Conservation (phyloP, 108 stramenopile species). For the Skeletonema grethae region DNA sequence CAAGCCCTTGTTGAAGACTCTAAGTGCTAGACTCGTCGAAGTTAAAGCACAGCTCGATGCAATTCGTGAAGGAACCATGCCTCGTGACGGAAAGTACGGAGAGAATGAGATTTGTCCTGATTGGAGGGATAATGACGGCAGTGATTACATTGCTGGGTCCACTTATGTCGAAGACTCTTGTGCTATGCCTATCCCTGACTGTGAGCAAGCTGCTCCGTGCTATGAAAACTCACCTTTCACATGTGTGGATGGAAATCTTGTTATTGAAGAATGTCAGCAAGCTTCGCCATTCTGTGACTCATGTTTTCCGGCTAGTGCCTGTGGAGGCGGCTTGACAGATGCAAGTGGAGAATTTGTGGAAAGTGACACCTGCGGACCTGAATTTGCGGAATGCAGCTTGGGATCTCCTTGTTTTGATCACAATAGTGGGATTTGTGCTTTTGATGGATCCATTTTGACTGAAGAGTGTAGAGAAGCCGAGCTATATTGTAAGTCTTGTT, state of each 20-base stretch:
- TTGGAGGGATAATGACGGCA: background rate
- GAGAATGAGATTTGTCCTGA: conserved; percentile 10
- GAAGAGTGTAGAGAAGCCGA: conserved; percentile 4
- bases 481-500: background rate
- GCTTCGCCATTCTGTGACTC: conserved; percentile 3
- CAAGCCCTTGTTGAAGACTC: background rate
- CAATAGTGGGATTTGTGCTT: background rate
- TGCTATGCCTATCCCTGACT: background rate
- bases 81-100: conserved; percentile 8
- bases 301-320: background rate
- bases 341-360: background rate
- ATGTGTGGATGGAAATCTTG: background rate
- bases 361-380: background rate
- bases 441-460: background rate
- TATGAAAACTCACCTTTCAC: background rate
- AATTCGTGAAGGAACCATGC: conserved; percentile 10
- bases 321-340: background rate
- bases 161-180: conserved; percentile 4
- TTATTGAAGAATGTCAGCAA: background rate
- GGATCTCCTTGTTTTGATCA: conserved; percentile 2
- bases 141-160: background rate
- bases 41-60: conserved; percentile 15
- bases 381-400: background rate
- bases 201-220: background rate
- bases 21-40: conserved; percentile 15